Evolutionary conservation across 345 rosid genomes (phyloP).

Genomic region (Lepidium sativum): DNA sequence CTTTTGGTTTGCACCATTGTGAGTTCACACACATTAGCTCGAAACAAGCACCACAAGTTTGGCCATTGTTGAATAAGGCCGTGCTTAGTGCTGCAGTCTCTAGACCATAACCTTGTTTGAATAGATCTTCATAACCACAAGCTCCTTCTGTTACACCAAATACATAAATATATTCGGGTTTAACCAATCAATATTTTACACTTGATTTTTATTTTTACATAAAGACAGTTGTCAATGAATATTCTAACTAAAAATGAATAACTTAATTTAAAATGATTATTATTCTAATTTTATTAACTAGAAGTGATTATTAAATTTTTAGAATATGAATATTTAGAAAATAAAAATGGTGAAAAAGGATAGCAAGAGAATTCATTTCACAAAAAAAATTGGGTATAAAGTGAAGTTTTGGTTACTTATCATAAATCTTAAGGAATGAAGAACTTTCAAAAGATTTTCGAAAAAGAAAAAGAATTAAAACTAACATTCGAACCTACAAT

Average conservation of each 20-base stretch:
- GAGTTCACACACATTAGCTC: slow-evolving; percentile 43
- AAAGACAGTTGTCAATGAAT: background rate
- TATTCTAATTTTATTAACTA: no score
- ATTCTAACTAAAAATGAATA: no score
- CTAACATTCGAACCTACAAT: no score
- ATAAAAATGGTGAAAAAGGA: background rate
- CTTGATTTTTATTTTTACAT: no score
- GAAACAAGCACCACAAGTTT: slow-evolving; percentile 63
- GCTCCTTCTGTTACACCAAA: slow-evolving; percentile 47
- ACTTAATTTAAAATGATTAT: no score
- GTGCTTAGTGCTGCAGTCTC: slow-evolving; percentile 63
- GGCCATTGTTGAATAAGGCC: slow-evolving; percentile 51
- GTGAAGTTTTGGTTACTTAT: background rate
- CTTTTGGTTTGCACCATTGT: slow-evolving; percentile 40
- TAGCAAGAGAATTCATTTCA: background rate
- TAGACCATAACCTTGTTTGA: slow-evolving; percentile 54
- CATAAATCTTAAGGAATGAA: background rate
- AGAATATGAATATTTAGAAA: background rate
- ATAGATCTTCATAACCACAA: slow-evolving; percentile 60
- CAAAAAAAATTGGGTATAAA: background rate
- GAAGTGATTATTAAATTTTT: no score
- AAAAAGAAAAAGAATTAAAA: background rate
- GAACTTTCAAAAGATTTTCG: background rate
- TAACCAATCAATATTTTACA: background rate
- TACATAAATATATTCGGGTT: background rate